Conservation (phyloP, 805 yeast genomes). For the Saturnispora serradocipensis region DNA sequence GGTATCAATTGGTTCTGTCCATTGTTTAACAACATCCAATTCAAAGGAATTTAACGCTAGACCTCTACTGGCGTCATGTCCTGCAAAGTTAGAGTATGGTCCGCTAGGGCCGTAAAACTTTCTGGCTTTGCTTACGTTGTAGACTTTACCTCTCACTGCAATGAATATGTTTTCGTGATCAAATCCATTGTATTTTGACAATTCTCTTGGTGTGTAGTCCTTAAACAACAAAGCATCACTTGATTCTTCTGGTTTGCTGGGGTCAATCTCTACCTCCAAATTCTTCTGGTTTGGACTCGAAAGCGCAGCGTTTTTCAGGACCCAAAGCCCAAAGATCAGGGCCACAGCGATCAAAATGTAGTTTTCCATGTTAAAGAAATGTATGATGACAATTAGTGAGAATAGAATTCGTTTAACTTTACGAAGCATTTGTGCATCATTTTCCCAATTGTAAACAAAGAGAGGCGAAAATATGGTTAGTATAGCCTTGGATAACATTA, state of each 20-base stretch:
- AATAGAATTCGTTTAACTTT: neutral
- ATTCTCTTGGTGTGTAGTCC: constrained; percentile 63
- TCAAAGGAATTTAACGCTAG: constrained; percentile 86
- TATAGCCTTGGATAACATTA: constrained; percentile 48
- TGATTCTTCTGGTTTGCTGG: constrained; percentile 9
- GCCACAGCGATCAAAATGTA: constrained; percentile 19
- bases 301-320: constrained; percentile 19
- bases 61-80: constrained; percentile 91
- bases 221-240: constrained; percentile 24
- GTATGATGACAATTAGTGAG: neutral
- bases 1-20: constrained; percentile 72
- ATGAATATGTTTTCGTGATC: constrained; percentile 74
- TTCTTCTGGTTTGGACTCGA: constrained; percentile 16
- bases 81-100: constrained; percentile 90
- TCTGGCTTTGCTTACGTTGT: constrained; percentile 72
- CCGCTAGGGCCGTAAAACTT: constrained; percentile 94
- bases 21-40: constrained; percentile 46
- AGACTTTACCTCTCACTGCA: constrained; percentile 80
- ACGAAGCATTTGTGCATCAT: neutral
- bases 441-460: neutral
- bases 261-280: constrained; percentile 21
- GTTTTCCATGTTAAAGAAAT: constrained; percentile 18
- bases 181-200: constrained; percentile 71
- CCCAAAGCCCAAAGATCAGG: constrained; percentile 16
- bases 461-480: constrained; percentile 7